These are phyloP conservation scores for Ceratobasidium sp. DNA, from an alignment of 1,284 basidiomycete species.

Conservation along the genomic window DNA sequence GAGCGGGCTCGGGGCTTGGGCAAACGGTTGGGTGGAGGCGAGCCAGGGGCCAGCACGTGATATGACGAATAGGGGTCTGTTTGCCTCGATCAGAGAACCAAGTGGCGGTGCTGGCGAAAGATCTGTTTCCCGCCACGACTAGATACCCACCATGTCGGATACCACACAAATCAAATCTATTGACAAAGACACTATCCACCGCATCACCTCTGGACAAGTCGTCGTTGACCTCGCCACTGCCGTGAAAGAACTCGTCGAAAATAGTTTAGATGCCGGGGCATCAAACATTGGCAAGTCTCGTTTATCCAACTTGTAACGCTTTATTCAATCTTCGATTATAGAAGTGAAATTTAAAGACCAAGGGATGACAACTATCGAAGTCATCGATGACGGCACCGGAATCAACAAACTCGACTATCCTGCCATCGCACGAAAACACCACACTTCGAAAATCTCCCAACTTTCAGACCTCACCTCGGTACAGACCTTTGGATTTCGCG, in stretches of 20 bases:
- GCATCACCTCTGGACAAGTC: constrained; percentile 94
- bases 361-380: constrained; percentile 88
- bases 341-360: constrained; percentile 93
- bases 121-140: not conserved
- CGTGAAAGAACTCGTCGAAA: constrained; percentile 97
- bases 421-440: constrained; percentile 89
- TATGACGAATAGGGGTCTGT: not conserved
- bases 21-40: not conserved
- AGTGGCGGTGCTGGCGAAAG: not conserved
- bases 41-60: not conserved
- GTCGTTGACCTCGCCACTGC: constrained; percentile 93
- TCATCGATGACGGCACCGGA: constrained; percentile 93
- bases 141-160: constrained; percentile 37
- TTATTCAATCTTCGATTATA: constrained; percentile 55
- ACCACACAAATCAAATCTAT: constrained; percentile 68
- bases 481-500: constrained; percentile 93
- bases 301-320: constrained; percentile 8
- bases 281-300: constrained; percentile 80
- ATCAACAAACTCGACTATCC: constrained; percentile 84
- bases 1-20: not conserved
- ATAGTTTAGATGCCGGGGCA: constrained; percentile 93
- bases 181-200: constrained; percentile 81
- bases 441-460: constrained; percentile 90
- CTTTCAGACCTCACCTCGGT: constrained; percentile 83
- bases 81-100: not conserved